Percentiles rank a stretch among this genome's conserved stretches.
Evolutionary conservation across 768 basidiomycete species (phyloP).

Genomic region (Sistotremastrum niveocremeum): DNA sequence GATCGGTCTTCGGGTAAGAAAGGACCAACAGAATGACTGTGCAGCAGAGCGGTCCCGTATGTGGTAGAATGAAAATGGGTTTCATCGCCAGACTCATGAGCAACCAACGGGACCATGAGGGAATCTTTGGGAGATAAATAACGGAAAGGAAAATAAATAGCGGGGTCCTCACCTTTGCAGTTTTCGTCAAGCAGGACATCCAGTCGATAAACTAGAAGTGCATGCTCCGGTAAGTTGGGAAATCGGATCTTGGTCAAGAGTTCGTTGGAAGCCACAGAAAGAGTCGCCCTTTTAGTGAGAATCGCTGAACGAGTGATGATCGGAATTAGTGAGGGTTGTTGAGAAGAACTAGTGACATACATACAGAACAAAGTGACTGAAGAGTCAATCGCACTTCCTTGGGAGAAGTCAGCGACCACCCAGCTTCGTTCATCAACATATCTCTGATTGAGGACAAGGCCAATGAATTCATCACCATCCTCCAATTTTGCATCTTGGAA

Average conservation of each 20-base stretch:
- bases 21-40: slow-evolving; percentile 57
- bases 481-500: slow-evolving; percentile 4
- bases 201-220: slow-evolving; percentile 48
- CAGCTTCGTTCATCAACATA: slow-evolving; percentile 42
- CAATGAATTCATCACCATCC: slow-evolving; percentile 20
- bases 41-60: slow-evolving; percentile 36
- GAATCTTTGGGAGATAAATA: slow-evolving; percentile 22
- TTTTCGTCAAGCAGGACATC: too few species aligned
- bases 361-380: slow-evolving; percentile 28
- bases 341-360: slow-evolving; percentile 3
- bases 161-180: too few species aligned
- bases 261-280: slow-evolving; percentile 21
- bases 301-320: slow-evolving; percentile 21
- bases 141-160: too few species aligned
- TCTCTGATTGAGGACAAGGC: slow-evolving; percentile 39
- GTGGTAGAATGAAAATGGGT: slow-evolving; percentile 53
- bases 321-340: slow-evolving; percentile 2
- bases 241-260: slow-evolving; percentile 34
- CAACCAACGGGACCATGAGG: slow-evolving; percentile 50
- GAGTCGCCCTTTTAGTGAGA: slow-evolving; percentile 20
- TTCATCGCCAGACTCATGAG: slow-evolving; percentile 50
- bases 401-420: slow-evolving; percentile 44
- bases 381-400: slow-evolving; percentile 19
- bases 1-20: slow-evolving; percentile 29
- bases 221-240: slow-evolving; percentile 43